Conservation (phyloP, 148 eudicot genomes). For the Salicornia ramosissima region DNA sequence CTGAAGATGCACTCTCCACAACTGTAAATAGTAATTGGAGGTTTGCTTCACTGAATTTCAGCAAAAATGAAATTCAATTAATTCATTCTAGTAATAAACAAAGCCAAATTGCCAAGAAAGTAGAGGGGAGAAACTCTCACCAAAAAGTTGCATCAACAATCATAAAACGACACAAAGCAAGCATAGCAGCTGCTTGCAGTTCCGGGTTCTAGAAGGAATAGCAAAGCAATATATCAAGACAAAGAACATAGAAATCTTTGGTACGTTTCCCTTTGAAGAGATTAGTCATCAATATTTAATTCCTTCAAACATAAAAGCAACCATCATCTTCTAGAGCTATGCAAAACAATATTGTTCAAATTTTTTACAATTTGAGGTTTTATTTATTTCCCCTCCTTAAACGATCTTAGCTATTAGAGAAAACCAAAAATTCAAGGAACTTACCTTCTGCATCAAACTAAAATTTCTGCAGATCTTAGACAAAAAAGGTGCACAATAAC, state of each 20-base stretch:
- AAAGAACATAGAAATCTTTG: background rate
- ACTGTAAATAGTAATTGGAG: conserved; percentile 97
- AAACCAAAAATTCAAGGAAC: conserved; percentile 17
- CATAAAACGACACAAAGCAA: conserved; percentile 92
- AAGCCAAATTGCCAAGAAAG: background rate
- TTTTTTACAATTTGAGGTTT: background rate
- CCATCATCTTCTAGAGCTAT: background rate
- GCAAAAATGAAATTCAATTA: conserved; percentile 6
- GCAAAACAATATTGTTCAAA: background rate
- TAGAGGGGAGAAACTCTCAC: conserved; percentile 30
- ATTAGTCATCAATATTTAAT: background rate
- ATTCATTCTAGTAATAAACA: background rate
- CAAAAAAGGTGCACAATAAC: conserved; percentile 73
- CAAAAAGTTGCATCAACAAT: conserved; percentile 90
- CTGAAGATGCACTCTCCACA: conserved; percentile 85
- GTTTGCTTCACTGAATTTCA: conserved; percentile 66
- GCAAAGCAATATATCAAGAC: conserved; percentile 17
- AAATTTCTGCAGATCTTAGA: conserved; percentile 87
- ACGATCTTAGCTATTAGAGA: background rate
- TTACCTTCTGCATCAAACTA: conserved; percentile 91
- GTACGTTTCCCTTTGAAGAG: background rate
- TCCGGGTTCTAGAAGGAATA: conserved; percentile 63
- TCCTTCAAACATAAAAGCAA: background rate
- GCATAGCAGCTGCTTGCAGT: conserved; percentile 95
- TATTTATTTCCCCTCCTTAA: background rate